These are phyloP conservation scores for Colletotrichum magnum DNA, from an alignment of 2,329 filamentous ascomycete species.

Conservation along the genomic window DNA sequence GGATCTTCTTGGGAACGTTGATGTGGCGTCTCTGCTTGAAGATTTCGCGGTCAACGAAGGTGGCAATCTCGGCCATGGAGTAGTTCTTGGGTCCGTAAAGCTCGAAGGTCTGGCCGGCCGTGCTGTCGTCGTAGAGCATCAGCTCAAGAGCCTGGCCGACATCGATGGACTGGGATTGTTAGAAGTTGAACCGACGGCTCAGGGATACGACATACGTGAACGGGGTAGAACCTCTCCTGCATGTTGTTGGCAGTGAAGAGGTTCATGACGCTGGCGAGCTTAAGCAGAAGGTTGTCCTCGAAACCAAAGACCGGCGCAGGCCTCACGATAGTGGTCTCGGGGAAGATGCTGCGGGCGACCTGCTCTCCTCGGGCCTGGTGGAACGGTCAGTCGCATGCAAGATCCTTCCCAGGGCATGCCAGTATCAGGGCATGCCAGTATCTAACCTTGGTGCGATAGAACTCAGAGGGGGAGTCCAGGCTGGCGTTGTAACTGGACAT, in stretches of 20 bases:
- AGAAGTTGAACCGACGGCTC: neutral
- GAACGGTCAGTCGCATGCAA: conserved; percentile 28
- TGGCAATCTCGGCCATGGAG: conserved; percentile 87
- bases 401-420: neutral
- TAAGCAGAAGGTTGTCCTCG: conserved; percentile 92
- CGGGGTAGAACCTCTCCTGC: conserved; percentile 90
- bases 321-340: conserved; percentile 96
- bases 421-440: neutral
- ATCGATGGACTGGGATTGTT: conserved; percentile 79
- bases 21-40: conserved; percentile 90
- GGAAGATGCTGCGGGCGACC: conserved; percentile 89
- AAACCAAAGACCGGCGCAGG: conserved; percentile 95
- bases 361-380: conserved; percentile 81
- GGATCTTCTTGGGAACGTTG: conserved; percentile 86
- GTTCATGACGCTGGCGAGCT: conserved; percentile 84
- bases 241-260: conserved; percentile 93
- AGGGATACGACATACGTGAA: conserved; percentile 76
- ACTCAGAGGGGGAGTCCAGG: conserved; percentile 85
- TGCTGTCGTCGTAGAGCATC: conserved; percentile 93
- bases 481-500: conserved; percentile 95
- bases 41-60: conserved; percentile 92
- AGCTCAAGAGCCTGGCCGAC: conserved; percentile 89
- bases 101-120: conserved; percentile 91
- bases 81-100: conserved; percentile 96
- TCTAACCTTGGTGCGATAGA: conserved; percentile 87